Base-by-base conservation (phyloP, 2,329 filamentous ascomycete species). In the Alternaria brassicicola region DNA sequence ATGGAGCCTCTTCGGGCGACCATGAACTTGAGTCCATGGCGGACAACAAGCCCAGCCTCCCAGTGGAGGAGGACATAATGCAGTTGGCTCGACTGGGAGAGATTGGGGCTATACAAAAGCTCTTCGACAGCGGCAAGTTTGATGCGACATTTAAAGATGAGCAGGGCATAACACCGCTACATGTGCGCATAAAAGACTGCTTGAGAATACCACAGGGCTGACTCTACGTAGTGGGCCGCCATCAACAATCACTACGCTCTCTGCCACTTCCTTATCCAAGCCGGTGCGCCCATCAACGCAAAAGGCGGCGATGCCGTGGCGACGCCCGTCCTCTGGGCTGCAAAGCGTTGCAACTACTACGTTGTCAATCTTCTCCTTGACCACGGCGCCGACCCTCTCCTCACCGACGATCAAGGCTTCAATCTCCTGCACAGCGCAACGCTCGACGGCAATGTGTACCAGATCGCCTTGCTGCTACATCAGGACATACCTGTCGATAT, bases 231-330 rank as follows among this genome's bases (percentile, higher is more conserved):
- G 92, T 99, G 95, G 95, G 95, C 95, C 45, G 92, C 96, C 35
- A 98, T 99, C 78, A 99, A 99, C 81, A 98, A 98, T 75, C 95
- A 97, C 77, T 96, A 94, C 81, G 91, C 92, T 66, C 93, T 98
- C 83, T 97, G 94, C 85, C 94, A 95, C 78, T 97, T 96, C 79
- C 88, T 99, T 42, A 86, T 99, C 75, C 91, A 90, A 65, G 82
- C 83, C 47, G 93, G 93, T 72, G 95, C 93, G 73, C 90, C 96
- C 74, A 90, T 98, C 71, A 98, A 99, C 80, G 89, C 88, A 63
- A 97, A 96, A 78, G 95, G 96, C 77, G 95, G 95, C 77, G 94
- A 98, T 74, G 97, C 93, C 9, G 85, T 96, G 39, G 94, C 95
- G 15, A 98, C 95, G 41, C 91, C 95, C 15, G 88, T 96, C 1